phyloP scores from a whole-genome alignment of 768 basidiomycete genomes.

The Cantharellus anzutake region DNA sequence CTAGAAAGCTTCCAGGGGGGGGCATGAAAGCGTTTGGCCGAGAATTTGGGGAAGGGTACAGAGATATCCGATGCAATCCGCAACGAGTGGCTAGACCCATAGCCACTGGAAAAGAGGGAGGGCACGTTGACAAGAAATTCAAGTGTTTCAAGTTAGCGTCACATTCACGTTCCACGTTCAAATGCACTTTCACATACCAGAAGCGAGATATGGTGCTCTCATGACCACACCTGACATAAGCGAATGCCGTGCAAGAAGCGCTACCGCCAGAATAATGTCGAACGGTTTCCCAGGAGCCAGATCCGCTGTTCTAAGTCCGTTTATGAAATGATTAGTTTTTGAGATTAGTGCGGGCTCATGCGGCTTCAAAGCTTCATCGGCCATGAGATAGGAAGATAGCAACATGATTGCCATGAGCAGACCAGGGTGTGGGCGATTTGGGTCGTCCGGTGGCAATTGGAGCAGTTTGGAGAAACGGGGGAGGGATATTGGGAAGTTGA shows the following conservation, averaged over 20 bases:
- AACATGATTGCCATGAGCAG: neutral
- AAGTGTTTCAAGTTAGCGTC: neutral
- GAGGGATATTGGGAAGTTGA: neutral
- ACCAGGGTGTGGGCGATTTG: neutral
- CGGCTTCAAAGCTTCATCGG: neutral
- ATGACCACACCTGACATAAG: neutral
- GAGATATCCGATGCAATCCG: neutral
- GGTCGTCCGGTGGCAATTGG: neutral
- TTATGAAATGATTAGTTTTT: neutral
- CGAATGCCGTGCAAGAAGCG: neutral
- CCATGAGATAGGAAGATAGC: neutral
- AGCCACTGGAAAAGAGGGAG: neutral
- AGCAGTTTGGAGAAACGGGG: neutral
- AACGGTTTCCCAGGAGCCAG: neutral
- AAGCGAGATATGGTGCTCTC: neutral
- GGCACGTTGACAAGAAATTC: neutral
- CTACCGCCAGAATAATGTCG: neutral
- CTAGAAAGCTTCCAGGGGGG: neutral
- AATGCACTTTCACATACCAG: neutral
- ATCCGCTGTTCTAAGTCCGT: no score
- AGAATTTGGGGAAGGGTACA: neutral
- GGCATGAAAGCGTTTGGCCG: neutral
- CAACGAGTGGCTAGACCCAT: neutral
- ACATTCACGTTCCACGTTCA: no score
- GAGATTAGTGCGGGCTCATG: neutral